A percentile compares a stretch with the other conserved stretches of the same genome.
These are phyloP conservation scores for Rhodotorula sp. DNA, from an alignment of 1,284 basidiomycete species.

Conservation along the genomic window DNA sequence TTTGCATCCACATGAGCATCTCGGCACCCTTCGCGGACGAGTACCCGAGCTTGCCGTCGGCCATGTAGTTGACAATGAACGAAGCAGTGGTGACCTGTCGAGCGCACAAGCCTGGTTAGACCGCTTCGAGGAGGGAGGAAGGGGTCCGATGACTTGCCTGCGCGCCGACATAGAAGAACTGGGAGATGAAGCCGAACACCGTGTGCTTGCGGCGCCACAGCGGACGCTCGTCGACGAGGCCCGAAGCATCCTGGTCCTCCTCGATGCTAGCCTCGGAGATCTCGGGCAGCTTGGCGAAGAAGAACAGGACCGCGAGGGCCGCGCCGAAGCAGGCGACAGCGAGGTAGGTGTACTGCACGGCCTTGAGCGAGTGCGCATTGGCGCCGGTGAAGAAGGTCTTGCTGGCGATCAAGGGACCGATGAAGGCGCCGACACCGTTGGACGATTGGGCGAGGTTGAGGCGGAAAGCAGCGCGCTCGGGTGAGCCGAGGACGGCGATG, in stretches of 20 bases:
- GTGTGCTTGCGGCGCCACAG: constrained; percentile 72
- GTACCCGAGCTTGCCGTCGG: constrained; percentile 47
- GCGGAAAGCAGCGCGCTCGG: constrained; percentile 71
- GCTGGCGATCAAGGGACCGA: constrained; percentile 76
- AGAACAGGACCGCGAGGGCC: constrained; percentile 67
- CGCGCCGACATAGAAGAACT: constrained; percentile 62
- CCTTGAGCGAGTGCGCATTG: constrained; percentile 52
- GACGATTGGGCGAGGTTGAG: constrained; percentile 80
- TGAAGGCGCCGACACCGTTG: constrained; percentile 75
- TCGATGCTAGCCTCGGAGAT: constrained; percentile 60
- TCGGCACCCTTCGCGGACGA: constrained; percentile 60
- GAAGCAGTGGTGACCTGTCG: constrained; percentile 67
- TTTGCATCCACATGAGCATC: constrained; percentile 70
- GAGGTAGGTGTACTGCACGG: constrained; percentile 78
- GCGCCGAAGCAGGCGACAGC: constrained; percentile 68
- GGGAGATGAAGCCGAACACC: constrained; percentile 70
- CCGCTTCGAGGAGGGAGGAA: constrained; percentile 42
- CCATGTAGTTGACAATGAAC: constrained; percentile 62
- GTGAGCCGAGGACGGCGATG: constrained; percentile 65
- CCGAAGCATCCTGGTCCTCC: constrained; percentile 50
- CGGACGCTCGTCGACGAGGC: constrained; percentile 58
- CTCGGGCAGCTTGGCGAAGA: constrained; percentile 72
- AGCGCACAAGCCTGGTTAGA: constrained; percentile 44
- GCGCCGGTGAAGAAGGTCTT: constrained; percentile 49
- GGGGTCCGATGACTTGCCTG: constrained; percentile 48